Conservation (phyloP, 257 asterid species). For the Lithospermum erythrorhizon region DNA sequence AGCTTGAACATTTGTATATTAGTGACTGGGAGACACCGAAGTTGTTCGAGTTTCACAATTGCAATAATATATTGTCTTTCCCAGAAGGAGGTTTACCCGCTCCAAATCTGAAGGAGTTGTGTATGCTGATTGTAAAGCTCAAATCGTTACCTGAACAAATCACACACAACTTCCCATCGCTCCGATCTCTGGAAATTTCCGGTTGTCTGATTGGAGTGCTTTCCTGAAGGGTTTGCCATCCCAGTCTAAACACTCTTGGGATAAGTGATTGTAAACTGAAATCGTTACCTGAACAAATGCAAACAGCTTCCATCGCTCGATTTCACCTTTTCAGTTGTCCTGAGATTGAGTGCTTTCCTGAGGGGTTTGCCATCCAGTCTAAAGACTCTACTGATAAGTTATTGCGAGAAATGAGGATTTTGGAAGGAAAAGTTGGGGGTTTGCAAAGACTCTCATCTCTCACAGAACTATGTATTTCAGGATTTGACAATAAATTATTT, state of each 20-base stretch:
- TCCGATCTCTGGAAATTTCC: too few relatives aligned
- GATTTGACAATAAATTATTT: not conserved
- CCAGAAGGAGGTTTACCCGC: slow-evolving; percentile 4
- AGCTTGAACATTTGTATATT: too few relatives aligned
- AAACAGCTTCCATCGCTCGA: slow-evolving; percentile 9
- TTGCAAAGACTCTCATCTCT: not conserved
- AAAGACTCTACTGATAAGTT: accelerated
- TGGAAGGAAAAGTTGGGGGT: not conserved
- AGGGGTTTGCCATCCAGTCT: slow-evolving; percentile 9
- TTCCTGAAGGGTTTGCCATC: too few relatives aligned
- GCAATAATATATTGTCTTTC: not conserved
- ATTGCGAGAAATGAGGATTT: slow-evolving; percentile 3
- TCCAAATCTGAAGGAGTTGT: not conserved
- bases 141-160: too few relatives aligned
- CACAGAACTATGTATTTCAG: not conserved
- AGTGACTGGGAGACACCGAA: not conserved
- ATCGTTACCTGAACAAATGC: slow-evolving; percentile 2
- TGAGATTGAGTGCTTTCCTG: slow-evolving; percentile 2
- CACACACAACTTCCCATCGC: too few relatives aligned
- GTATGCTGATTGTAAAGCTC: accelerated
- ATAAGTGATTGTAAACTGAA: too few relatives aligned
- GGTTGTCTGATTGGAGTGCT: too few relatives aligned
- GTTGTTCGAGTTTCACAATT: not conserved
- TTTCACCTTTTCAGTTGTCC: accelerated
- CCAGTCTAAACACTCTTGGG: too few relatives aligned